Evolutionary conservation across 2,329 filamentous ascomycete genomes (phyloP).

Genomic region (Alternaria solani): DNA sequence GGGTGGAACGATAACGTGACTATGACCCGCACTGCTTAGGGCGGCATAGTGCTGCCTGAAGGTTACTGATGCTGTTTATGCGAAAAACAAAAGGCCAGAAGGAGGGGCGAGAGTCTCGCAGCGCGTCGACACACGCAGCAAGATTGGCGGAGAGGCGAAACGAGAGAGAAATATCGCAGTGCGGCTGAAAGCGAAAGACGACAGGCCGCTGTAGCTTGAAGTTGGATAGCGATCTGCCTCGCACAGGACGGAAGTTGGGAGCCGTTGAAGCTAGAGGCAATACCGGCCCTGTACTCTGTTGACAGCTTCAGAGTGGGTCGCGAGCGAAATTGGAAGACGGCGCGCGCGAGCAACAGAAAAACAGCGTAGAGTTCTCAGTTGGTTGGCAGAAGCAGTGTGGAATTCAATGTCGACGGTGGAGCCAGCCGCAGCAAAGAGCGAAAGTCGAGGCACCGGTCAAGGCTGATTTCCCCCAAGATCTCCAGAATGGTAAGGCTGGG

Average conservation of each 20-base stretch:
- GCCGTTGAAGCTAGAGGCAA: conserved; percentile 44
- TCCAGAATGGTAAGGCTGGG: conserved; percentile 34
- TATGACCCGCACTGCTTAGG: conserved; percentile 34
- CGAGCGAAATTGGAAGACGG: conserved; percentile 30
- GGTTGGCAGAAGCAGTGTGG: conserved; percentile 34
- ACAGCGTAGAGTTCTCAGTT: conserved; percentile 24
- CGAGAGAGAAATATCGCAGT: conserved; percentile 35
- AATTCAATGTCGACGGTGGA: conserved; percentile 33
- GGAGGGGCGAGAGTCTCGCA: conserved; percentile 21
- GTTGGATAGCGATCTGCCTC: conserved; percentile 45
- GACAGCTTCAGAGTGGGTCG: conserved; percentile 36
- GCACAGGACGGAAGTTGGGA: conserved; percentile 35
- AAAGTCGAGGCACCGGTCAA: conserved; percentile 46
- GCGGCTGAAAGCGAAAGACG: conserved; percentile 32
- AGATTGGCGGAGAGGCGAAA: conserved; percentile 23
- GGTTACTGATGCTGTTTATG: conserved; percentile 26
- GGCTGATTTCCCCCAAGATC: conserved; percentile 44
- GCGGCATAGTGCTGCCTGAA: conserved; percentile 47
- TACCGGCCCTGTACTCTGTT: conserved; percentile 39
- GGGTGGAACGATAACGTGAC: conserved; percentile 42
- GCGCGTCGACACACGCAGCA: conserved; percentile 23
- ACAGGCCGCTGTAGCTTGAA: conserved; percentile 38
- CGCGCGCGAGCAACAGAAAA: conserved; percentile 32
- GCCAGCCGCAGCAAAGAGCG: conserved; percentile 42
- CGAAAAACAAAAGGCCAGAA: conserved; percentile 25